phyloP scores from a whole-genome alignment of 2,329 filamentous ascomycete genomes.

The Fusarium domesticum region DNA sequence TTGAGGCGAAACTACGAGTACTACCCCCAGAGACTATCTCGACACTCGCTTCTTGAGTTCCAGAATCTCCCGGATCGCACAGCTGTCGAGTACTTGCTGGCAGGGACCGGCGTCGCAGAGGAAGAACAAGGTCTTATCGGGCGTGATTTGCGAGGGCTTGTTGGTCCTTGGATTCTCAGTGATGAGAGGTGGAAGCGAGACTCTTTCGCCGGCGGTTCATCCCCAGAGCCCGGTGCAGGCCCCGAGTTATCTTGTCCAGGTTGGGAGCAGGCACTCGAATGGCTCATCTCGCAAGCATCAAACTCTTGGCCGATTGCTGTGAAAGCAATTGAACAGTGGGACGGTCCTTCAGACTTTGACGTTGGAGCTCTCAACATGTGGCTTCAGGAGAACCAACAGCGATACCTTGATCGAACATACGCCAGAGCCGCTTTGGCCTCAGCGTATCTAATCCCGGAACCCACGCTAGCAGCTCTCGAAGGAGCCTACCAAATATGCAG shows the following conservation, averaged over 20 bases:
- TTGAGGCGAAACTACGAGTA: constrained; percentile 68
- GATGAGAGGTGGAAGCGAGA: constrained; percentile 52
- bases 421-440: constrained; percentile 65
- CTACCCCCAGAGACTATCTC: constrained; percentile 51
- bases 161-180: constrained; percentile 73
- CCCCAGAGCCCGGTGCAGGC: constrained; percentile 28
- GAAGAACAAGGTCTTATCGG: constrained; percentile 46
- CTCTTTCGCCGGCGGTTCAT: constrained; percentile 4
- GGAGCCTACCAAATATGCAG: constrained; percentile 59
- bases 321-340: constrained; percentile 66
- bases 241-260: constrained; percentile 47
- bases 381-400: constrained; percentile 58
- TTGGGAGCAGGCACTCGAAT: constrained; percentile 68
- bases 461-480: constrained; percentile 55
- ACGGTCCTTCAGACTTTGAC: constrained; percentile 68
- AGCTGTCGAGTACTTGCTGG: constrained; percentile 61
- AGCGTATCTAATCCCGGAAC: constrained; percentile 63
- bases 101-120: constrained; percentile 47
- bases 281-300: constrained; percentile 60
- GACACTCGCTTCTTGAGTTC: constrained; percentile 60
- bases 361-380: constrained; percentile 57
- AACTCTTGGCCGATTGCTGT: constrained; percentile 61
- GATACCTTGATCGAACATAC: constrained; percentile 61
- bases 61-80: constrained; percentile 56
- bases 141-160: constrained; percentile 63